These are phyloP conservation scores for Xylaria digitata DNA, from an alignment of 2,329 filamentous ascomycete species.

Conservation along the genomic window DNA sequence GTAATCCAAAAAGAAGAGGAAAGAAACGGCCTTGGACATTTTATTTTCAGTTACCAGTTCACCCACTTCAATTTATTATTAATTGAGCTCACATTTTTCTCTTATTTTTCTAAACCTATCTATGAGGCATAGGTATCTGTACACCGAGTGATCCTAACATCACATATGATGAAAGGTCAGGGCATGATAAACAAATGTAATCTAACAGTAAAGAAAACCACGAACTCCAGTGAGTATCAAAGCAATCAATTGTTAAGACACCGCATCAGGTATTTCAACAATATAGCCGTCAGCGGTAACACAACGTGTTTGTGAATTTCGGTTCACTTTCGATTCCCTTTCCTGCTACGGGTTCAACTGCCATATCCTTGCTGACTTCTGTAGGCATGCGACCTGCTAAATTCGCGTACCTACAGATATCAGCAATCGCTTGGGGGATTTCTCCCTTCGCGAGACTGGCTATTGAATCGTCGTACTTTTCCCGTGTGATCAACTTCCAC, in stretches of 20 bases:
- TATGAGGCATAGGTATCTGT: not conserved
- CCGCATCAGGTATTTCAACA: not conserved
- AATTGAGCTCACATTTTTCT: not conserved
- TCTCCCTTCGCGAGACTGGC: constrained; percentile 18
- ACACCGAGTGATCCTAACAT: not conserved
- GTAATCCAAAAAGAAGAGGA: no score
- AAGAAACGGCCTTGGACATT: no score
- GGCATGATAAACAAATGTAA: not conserved
- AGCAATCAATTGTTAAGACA: not conserved
- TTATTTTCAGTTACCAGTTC: no score
- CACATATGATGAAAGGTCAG: not conserved
- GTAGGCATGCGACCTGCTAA: not conserved
- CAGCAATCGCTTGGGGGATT: constrained; percentile 15
- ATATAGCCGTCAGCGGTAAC: not conserved
- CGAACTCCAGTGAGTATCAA: not conserved
- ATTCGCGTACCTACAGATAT: constrained; percentile 16
- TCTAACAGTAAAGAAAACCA: not conserved
- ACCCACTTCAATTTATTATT: not conserved
- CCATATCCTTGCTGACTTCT: not conserved
- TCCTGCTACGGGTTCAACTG: not conserved
- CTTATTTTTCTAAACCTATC: not conserved
- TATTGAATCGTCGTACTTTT: constrained; percentile 12
- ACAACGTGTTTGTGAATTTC: not conserved
- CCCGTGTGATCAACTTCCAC: constrained; percentile 19
- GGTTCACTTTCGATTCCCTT: not conserved